A percentile compares a stretch with the other conserved stretches of the same genome.
These are phyloP conservation scores for Pulveroboletus sp. DNA, from an alignment of 768 basidiomycete species.

Conservation along the genomic window DNA sequence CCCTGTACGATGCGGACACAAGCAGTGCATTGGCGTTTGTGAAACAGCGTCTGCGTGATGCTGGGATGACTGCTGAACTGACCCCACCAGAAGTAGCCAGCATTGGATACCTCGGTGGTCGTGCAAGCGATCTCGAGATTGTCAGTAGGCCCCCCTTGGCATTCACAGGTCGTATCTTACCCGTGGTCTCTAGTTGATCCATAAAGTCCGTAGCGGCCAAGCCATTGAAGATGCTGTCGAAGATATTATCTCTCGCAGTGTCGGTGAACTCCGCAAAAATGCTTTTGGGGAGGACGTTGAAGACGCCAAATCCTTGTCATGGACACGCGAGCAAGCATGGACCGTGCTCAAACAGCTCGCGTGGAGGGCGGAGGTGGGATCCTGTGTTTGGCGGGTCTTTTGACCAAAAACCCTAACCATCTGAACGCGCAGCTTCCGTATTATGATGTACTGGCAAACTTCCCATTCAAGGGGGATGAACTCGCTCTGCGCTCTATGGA, in stretches of 20 bases:
- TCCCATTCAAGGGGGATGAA: conserved; percentile 93
- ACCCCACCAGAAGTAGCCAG: conserved; percentile 52
- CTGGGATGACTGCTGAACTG: conserved; percentile 50
- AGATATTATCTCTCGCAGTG: conserved; percentile 79
- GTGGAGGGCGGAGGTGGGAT: conserved; percentile 55
- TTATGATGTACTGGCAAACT: conserved; percentile 74
- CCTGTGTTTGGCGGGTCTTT: conserved; percentile 22
- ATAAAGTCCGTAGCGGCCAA: conserved; percentile 78
- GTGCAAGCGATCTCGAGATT: conserved; percentile 85
- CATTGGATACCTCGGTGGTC: conserved; percentile 81
- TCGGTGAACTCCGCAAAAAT: conserved; percentile 83
- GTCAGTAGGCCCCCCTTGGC: conserved; percentile 40
- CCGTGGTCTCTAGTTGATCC: conserved; percentile 56
- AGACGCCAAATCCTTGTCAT: conserved; percentile 78
- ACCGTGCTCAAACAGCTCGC: conserved; percentile 72
- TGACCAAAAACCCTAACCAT: neutral
- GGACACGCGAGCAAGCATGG: conserved; percentile 91
- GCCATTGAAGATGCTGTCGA: conserved; percentile 79
- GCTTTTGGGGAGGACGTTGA: conserved; percentile 92
- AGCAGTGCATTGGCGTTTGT: conserved; percentile 79
- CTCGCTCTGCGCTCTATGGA: conserved; percentile 79
- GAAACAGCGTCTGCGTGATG: conserved; percentile 68
- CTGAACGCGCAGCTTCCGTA: conserved; percentile 61
- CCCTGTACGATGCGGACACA: conserved; percentile 83
- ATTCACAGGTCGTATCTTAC: neutral